phyloP scores from a whole-genome alignment of 805 yeast species.

The Kuraishia floccosa region DNA sequence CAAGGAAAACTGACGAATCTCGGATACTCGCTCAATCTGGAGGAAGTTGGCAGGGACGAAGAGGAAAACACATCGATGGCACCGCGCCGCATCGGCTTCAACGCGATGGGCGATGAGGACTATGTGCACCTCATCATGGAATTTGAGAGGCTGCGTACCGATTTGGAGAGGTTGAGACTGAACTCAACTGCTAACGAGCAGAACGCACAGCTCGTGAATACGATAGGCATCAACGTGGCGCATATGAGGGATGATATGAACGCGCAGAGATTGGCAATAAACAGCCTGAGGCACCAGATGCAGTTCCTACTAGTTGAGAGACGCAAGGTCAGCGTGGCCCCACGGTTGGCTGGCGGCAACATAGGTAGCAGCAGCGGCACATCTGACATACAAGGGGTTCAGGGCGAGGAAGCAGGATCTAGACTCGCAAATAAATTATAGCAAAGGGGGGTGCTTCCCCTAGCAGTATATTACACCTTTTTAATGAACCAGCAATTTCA shows the following conservation, averaged over 20 bases:
- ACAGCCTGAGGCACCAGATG: conserved; percentile 36
- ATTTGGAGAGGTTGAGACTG: conserved; percentile 21
- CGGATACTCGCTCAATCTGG: conserved; percentile 34
- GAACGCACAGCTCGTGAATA: conserved; percentile 11
- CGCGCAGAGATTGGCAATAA: conserved; percentile 29
- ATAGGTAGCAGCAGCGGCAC: no score
- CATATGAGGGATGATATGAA: conserved; percentile 35
- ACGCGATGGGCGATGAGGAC: conserved; percentile 12
- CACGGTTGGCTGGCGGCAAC: no score
- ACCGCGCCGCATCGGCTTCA: conserved; percentile 3
- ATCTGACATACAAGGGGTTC: no score
- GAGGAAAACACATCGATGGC: not conserved
- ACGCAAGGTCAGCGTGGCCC: no score
- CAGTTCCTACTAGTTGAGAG: conserved; percentile 35
- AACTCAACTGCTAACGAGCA: conserved; percentile 12
- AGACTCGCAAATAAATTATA: no score
- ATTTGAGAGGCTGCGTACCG: conserved; percentile 29
- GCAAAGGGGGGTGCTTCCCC: no score
- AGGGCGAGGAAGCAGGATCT: no score
- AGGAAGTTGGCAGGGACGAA: conserved; percentile 32
- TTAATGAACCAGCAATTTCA: no score
- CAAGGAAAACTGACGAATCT: conserved; percentile 40
- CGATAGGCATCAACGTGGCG: conserved; percentile 12
- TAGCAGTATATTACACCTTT: no score
- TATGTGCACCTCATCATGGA: conserved; percentile 23